A percentile compares a stretch with the other conserved stretches of the same genome.
phyloP scores from a whole-genome alignment of 2,329 filamentous ascomycete genomes.

The Proliferodiscus dingleyae region DNA sequence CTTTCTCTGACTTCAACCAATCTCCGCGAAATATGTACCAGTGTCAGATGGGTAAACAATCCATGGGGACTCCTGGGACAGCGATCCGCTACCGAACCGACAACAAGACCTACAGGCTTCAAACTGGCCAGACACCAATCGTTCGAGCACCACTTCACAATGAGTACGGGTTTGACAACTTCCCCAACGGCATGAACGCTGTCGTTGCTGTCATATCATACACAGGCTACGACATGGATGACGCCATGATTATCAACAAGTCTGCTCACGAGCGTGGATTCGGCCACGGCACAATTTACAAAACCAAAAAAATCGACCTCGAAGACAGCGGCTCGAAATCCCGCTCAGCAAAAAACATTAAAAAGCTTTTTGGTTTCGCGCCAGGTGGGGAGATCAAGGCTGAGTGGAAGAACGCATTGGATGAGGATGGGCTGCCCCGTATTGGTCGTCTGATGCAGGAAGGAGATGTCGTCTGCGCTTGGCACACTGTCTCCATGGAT shows the following conservation, averaged over 20 bases:
- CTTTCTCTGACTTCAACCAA: slow-evolving; percentile 98
- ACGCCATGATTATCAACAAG: slow-evolving; percentile 99
- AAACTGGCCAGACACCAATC: slow-evolving; percentile 93
- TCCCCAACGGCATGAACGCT: slow-evolving; percentile 92
- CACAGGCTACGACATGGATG: slow-evolving; percentile 99
- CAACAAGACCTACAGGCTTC: slow-evolving; percentile 93
- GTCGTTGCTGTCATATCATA: slow-evolving; percentile 98
- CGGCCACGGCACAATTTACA: slow-evolving; percentile 93
- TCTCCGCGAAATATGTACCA: slow-evolving; percentile 99
- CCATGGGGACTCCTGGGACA: slow-evolving; percentile 93
- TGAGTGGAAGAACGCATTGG: slow-evolving; percentile 66
- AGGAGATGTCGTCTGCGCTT: slow-evolving; percentile 82
- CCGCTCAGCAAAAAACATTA: slow-evolving; percentile 62
- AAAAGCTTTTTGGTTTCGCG: slow-evolving; percentile 87
- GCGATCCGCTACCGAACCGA: slow-evolving; percentile 83
- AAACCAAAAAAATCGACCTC: slow-evolving; percentile 87
- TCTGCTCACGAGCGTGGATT: slow-evolving; percentile 94
- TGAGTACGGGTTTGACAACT: slow-evolving; percentile 94
- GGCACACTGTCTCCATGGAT: slow-evolving; percentile 80
- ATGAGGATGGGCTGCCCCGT: slow-evolving; percentile 80
- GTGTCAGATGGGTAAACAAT: slow-evolving; percentile 99
- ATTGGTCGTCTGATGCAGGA: slow-evolving; percentile 73
- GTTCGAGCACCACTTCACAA: slow-evolving; percentile 91
- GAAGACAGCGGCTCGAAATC: slow-evolving; percentile 69
- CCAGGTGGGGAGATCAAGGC: slow-evolving; percentile 69